phyloP scores from a whole-genome alignment of 345 rosid species.

The Firmiana major region DNA sequence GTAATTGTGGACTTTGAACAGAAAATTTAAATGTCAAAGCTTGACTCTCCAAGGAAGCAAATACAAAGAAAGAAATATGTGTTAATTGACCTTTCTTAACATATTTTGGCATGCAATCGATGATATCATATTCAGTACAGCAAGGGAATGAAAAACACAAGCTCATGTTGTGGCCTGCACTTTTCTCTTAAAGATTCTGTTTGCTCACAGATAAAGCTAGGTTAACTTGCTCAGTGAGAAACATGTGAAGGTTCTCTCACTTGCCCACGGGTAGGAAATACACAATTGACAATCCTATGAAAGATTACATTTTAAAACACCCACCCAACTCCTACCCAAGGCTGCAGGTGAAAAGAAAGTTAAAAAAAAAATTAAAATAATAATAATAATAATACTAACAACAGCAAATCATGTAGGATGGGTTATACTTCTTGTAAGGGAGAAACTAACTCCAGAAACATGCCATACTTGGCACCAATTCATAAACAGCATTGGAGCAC shows the following conservation, averaged over 20 bases:
- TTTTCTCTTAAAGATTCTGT: background rate
- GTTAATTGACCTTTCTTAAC: background rate
- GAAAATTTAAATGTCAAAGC: background rate
- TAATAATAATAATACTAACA: no score
- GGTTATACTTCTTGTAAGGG: background rate
- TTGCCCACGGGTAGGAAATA: background rate
- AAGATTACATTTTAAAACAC: background rate
- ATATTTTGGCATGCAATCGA: background rate
- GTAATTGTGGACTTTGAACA: background rate
- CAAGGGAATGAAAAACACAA: background rate
- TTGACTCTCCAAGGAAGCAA: background rate
- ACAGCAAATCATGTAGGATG: background rate
- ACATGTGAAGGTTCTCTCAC: background rate
- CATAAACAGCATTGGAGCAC: background rate
- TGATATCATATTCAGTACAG: background rate
- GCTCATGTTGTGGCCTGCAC: background rate
- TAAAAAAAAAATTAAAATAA: no score
- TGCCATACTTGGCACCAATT: background rate
- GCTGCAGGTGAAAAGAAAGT: background rate
- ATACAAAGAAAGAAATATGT: background rate
- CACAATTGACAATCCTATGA: background rate
- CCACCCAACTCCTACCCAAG: background rate
- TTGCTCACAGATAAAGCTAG: background rate
- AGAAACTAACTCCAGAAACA: constrained; percentile 5
- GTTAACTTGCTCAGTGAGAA: background rate